These are phyloP conservation scores for Smittium culicis DNA, from an alignment of 371 early-diverging fungal genomes.

Conservation along the genomic window DNA sequence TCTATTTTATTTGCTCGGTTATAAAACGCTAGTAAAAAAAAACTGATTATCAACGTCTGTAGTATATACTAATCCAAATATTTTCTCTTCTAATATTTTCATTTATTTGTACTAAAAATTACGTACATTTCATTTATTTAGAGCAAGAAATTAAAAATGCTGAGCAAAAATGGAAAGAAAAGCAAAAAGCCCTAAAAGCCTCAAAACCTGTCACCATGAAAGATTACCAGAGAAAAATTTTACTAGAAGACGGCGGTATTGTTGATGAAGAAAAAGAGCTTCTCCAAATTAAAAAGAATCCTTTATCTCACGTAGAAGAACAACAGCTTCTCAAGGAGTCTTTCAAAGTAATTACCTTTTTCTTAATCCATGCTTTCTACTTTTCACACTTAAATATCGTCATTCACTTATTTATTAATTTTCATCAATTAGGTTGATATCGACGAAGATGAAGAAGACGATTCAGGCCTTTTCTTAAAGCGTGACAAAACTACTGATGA, in stretches of 20 bases:
- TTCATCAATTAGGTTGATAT: conserved; percentile 28
- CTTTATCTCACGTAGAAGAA: conserved; percentile 63
- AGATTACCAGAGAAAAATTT: conserved; percentile 60
- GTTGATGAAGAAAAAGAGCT: conserved; percentile 39
- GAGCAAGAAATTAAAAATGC: conserved; percentile 48
- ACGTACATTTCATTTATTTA: conserved; percentile 6
- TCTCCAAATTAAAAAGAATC: conserved; percentile 17
- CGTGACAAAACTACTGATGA: conserved; percentile 58
- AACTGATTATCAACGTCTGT: no score
- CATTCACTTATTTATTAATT: background rate
- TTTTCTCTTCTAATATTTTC: conserved; percentile 22
- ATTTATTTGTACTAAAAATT: conserved; percentile 5
- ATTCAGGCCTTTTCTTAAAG: conserved; percentile 49
- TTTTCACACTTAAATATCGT: background rate
- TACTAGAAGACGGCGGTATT: conserved; percentile 57
- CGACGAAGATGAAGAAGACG: conserved; percentile 46
- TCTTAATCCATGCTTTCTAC: background rate
- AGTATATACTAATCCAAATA: no score
- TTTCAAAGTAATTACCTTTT: conserved; percentile 34
- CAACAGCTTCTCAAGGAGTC: conserved; percentile 64
- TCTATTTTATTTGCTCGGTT: no score
- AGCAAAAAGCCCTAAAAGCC: conserved; percentile 35
- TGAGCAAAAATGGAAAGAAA: conserved; percentile 43
- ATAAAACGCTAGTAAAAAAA: no score
- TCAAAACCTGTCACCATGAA: conserved; percentile 49